phyloP scores from a whole-genome alignment of 2,329 filamentous ascomycete genomes.

The Botrytis byssoidea region DNA sequence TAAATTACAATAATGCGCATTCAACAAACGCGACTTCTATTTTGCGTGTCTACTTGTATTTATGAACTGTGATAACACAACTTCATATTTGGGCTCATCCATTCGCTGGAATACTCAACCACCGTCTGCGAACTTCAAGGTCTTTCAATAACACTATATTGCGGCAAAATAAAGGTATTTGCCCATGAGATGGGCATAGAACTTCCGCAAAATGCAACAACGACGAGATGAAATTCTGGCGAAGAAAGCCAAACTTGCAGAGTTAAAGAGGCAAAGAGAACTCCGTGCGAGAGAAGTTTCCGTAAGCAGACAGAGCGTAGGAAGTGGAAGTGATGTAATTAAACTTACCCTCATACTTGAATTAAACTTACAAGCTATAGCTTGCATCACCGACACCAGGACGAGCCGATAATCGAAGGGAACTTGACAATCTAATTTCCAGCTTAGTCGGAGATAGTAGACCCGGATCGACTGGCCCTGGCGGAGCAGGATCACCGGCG shows the following conservation, averaged over 20 bases:
- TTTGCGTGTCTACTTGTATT: slow-evolving; percentile 2
- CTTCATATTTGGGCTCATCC: not conserved
- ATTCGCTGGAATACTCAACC: not conserved
- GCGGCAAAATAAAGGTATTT: slow-evolving; percentile 14
- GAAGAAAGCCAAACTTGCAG: slow-evolving; percentile 94
- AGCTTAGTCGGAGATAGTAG: slow-evolving; percentile 69
- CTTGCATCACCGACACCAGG: slow-evolving; percentile 68
- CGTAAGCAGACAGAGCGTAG: slow-evolving; percentile 65
- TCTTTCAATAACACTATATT: not conserved
- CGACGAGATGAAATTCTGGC: slow-evolving; percentile 94
- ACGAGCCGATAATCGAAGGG: slow-evolving; percentile 66
- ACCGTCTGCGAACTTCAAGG: not conserved
- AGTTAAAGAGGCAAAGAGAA: slow-evolving; percentile 90
- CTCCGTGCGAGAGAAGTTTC: slow-evolving; percentile 74
- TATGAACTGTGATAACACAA: slow-evolving; percentile 4
- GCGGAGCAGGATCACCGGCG: slow-evolving; percentile 63
- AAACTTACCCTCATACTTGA: slow-evolving; percentile 30
- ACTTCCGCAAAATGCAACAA: slow-evolving; percentile 51
- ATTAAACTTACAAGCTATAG: slow-evolving; percentile 43
- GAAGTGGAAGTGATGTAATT: slow-evolving; percentile 69
- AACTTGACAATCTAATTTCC: slow-evolving; percentile 82
- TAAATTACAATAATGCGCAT: slow-evolving; percentile 17
- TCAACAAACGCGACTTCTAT: slow-evolving; percentile 9
- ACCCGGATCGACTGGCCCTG: slow-evolving; percentile 64
- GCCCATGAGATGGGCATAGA: slow-evolving; percentile 34